Base-by-base conservation (phyloP, 2,329 filamentous ascomycete genomes). In the Fusarium buharicum region DNA sequence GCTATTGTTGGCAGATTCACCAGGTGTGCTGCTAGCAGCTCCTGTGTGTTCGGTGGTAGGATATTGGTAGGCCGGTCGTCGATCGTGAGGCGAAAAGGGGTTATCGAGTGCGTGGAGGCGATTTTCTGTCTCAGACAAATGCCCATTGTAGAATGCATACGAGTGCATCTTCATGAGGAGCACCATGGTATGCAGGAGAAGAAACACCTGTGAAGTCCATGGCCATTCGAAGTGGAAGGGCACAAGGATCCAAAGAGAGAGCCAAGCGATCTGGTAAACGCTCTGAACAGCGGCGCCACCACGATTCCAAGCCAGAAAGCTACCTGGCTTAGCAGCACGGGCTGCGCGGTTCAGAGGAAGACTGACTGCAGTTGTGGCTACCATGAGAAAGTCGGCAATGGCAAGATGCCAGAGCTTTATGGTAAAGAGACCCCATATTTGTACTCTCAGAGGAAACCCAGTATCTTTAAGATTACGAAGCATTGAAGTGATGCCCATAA, bases 131-230 rank as follows among this genome's bases (percentile, higher is more conserved):
- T 95, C 92, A 67, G 90, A 91, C 14, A 99, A 82, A 75, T 99
- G 95, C 11, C 95, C 95, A 70, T 97, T 98, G 80, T 99, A 99
- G 76, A 98, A 99, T 20, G 92, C 91, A 73, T 97, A 99, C 6
- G 93, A 97, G 76, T 99, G 95, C 87, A 98, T 95, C 82, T 99
- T 99, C 95, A 99, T 99, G 46, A 97, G 87, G 17, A 99, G 83
- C 8, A 92, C 90, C 77, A 99, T 87, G 38, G 93, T 90, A 76
- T 99, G 95, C 30, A 99, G 82, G 11, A 93, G 90, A 68, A 99
- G 86, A 75, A 96, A 99, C 34, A 99, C 95, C 73, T 98, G 95
- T 3, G 94, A 89, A 0, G 95, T 99, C 95, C 95, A 99, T 3
- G 93, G 91, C 95, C 95, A 99, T 47, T 90, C 84, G 9, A 96